Evolutionary conservation across 2,329 filamentous ascomycete genomes (phyloP).

Genomic region (Cladophialophora bantiana): DNA sequence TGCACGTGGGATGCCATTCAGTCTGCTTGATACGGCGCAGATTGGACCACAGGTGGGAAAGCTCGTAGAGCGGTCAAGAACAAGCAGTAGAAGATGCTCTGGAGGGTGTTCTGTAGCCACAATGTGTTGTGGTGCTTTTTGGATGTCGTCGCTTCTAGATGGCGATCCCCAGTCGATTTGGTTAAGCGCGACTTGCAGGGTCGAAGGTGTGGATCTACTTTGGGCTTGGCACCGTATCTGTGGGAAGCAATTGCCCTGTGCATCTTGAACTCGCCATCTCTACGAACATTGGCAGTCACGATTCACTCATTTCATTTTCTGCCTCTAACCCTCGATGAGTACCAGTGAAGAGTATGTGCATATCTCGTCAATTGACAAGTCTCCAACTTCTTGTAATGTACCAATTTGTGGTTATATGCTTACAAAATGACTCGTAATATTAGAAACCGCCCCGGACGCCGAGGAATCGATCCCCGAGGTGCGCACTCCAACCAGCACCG

Average conservation of each 20-base stretch:
- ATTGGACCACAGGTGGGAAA: neutral
- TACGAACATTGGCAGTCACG: constrained; percentile 5
- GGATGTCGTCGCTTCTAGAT: constrained; percentile 28
- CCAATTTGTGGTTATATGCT: constrained; percentile 12
- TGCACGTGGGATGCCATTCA: constrained; percentile 29
- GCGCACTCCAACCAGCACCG: constrained; percentile 32
- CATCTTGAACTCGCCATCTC: neutral
- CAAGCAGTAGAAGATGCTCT: neutral
- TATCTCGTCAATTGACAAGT: constrained; percentile 46
- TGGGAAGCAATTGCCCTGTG: neutral
- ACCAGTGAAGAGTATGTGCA: constrained; percentile 34
- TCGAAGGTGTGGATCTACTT: neutral
- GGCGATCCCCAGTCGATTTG: constrained; percentile 17
- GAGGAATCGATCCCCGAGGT: constrained; percentile 34
- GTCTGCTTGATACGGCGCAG: neutral
- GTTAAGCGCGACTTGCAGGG: constrained; percentile 22
- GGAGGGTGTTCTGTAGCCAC: constrained; percentile 1
- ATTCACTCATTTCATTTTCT: constrained; percentile 22
- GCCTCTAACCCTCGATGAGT: constrained; percentile 30
- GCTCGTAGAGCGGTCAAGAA: too few species aligned
- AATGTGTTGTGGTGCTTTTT: constrained; percentile 1
- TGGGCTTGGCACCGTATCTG: constrained; percentile 7
- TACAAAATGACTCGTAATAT: constrained; percentile 24
- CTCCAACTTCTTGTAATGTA: constrained; percentile 24
- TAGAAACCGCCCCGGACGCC: constrained; percentile 33